Evolutionary conservation across 2,329 filamentous ascomycete species (phyloP), one percentile per base, ranked within the genome.

Genomic region (Aspergillus ochraceus): DNA sequence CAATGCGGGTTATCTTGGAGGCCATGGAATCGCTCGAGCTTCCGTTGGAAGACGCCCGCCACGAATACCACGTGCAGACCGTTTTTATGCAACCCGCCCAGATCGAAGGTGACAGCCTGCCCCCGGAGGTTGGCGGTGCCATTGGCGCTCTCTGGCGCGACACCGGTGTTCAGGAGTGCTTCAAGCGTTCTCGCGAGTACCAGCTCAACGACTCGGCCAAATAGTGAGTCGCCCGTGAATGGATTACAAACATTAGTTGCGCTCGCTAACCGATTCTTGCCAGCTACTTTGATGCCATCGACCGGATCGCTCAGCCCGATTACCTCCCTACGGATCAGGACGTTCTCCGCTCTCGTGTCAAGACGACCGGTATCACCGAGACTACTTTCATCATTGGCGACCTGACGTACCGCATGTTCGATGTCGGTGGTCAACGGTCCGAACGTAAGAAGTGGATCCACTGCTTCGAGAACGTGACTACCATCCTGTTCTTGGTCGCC

Each of bases 391-490:
- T 95, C 76, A 96, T 96, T 67, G 92, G 92, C 67, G 91, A 97
- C 71, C 83, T 97, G 66, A 97, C 92, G 59, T 97, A 97, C 82
- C 88, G 92, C 68, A 97, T 97, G 93, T 97, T 97, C 79, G 93
- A 97, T 72, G 93, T 97, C 50, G 93, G 93, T 84, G 94, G 93
- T 66, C 93, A 97, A 80, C 87, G 93, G 76, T 97, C 92, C 6
- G 93, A 97, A 80, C 89, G 93, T 76, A 97, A 97, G 90, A 97
- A 97, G 87, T 97, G 93, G 93, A 97, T 97, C 70, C 93, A 97
- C 82, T 97, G 93, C 82, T 97, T 97, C 79, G 93, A 97, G 82
- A 97, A 97, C 71, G 93, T 97, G 72, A 97, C 92, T 9, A 96
- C 93, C 10, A 96, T 97, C 69, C 89, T 97, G 45, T 97, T 97